Percentiles rank a stretch among this genome's conserved stretches.
Conservation (phyloP, 2,329 filamentous ascomycete genomes). For the Paraconiothyrium sp. region DNA sequence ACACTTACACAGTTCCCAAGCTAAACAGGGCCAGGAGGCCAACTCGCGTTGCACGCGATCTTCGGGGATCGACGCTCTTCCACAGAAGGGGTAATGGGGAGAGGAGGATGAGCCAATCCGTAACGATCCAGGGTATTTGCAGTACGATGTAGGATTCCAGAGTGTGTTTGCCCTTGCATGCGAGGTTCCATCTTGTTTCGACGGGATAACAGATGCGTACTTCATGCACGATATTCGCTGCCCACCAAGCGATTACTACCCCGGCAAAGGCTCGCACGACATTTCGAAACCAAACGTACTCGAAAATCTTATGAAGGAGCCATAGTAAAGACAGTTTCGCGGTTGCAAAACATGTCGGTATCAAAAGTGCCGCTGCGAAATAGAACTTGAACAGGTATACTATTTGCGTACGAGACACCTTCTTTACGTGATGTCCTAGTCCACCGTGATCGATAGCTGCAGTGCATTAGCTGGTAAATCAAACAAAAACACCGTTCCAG, state of each 20-base stretch:
- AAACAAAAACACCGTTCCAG: neutral
- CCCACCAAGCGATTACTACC: slow-evolving; percentile 10
- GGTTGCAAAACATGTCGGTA: slow-evolving; percentile 17
- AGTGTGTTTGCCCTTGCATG: slow-evolving; percentile 8
- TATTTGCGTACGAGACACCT: slow-evolving; percentile 11
- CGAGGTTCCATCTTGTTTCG: slow-evolving; percentile 15
- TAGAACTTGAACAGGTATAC: slow-evolving; percentile 15
- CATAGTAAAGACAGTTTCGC: slow-evolving; percentile 17
- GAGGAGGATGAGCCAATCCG: slow-evolving; percentile 15
- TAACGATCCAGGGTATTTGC: slow-evolving; percentile 12
- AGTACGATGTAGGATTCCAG: neutral
- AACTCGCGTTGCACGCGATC: slow-evolving; percentile 13
- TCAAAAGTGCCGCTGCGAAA: slow-evolving; percentile 10
- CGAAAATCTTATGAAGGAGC: slow-evolving; percentile 16
- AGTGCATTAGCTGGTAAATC: neutral
- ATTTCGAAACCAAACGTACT: slow-evolving; percentile 9
- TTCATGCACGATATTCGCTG: slow-evolving; percentile 10
- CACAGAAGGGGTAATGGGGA: slow-evolving; percentile 13
- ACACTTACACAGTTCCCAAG: slow-evolving; percentile 16
- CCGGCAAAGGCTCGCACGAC: slow-evolving; percentile 9
- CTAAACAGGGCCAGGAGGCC: slow-evolving; percentile 12
- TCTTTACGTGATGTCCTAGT: slow-evolving; percentile 5
- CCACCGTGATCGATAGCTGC: slow-evolving; percentile 12
- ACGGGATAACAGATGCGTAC: slow-evolving; percentile 16
- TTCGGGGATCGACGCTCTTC: slow-evolving; percentile 3